phyloP scores from a whole-genome alignment of 2,329 filamentous ascomycete genomes.

The Botrytis elliptica region DNA sequence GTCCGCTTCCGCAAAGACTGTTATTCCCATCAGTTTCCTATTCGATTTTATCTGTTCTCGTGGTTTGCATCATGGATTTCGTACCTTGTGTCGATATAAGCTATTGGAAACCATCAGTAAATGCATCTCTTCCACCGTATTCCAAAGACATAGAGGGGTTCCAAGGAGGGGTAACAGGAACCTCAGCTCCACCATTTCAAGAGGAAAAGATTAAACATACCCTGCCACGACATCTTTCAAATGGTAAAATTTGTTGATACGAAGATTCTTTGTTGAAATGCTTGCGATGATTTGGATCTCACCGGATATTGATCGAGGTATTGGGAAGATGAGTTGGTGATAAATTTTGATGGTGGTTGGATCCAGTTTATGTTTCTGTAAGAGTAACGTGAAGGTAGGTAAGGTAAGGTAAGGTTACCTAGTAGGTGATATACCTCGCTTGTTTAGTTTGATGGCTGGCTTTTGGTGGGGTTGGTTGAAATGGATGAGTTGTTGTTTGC shows the following conservation, averaged over 20 bases:
- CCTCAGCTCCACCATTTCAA: background rate
- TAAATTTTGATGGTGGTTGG: slow-evolving; percentile 12
- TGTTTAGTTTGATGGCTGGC: slow-evolving; percentile 15
- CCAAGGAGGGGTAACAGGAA: slow-evolving; percentile 35
- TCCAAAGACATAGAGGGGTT: slow-evolving; percentile 10
- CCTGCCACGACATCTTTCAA: slow-evolving; percentile 71
- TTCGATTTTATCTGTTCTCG: background rate
- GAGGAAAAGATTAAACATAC: slow-evolving; percentile 45
- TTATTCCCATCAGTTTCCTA: slow-evolving; percentile 31
- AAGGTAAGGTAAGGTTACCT: background rate
- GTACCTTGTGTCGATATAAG: slow-evolving; percentile 64
- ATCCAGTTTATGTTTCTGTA: slow-evolving; percentile 13
- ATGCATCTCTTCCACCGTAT: slow-evolving; percentile 16
- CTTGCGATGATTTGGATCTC: background rate
- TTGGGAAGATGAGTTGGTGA: background rate
- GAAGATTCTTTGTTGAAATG: background rate
- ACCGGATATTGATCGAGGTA: background rate
- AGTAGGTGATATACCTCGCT: slow-evolving; percentile 11
- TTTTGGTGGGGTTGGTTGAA: slow-evolving; percentile 18
- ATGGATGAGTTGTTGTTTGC: slow-evolving; percentile 22
- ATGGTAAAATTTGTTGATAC: slow-evolving; percentile 3
- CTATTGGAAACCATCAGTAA: slow-evolving; percentile 40
- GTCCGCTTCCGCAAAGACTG: slow-evolving; percentile 77
- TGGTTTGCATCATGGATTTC: slow-evolving; percentile 18
- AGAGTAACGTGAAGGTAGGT: background rate